phyloP scores from a whole-genome alignment of 2,329 filamentous ascomycete species.

The Fusarium nygamai region DNA sequence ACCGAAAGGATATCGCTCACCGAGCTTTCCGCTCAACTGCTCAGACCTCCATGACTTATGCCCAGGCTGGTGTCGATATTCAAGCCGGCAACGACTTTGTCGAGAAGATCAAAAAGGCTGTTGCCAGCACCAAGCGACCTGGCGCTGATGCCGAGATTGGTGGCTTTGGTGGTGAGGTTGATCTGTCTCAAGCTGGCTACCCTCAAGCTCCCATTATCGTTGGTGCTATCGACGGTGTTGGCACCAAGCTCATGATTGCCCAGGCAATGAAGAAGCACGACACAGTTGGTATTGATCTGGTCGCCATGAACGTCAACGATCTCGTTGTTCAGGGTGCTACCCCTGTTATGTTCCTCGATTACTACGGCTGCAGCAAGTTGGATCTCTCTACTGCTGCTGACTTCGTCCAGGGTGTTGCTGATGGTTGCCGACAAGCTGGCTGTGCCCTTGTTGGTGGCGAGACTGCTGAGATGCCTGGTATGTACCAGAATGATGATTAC shows the following conservation, averaged over 20 bases:
- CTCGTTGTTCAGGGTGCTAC: slow-evolving; percentile 95
- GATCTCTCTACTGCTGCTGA: slow-evolving; percentile 79
- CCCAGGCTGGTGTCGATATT: slow-evolving; percentile 91
- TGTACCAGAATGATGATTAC: slow-evolving; percentile 90
- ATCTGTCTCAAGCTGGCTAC: slow-evolving; percentile 77
- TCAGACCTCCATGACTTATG: slow-evolving; percentile 80
- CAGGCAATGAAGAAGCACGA: slow-evolving; percentile 90
- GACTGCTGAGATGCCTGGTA: slow-evolving; percentile 97
- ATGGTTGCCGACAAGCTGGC: slow-evolving; percentile 83
- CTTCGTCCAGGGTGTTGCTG: slow-evolving; percentile 92
- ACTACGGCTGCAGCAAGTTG: slow-evolving; percentile 92
- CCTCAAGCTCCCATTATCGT: slow-evolving; percentile 81
- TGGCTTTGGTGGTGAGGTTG: slow-evolving; percentile 81
- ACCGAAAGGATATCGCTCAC: slow-evolving; percentile 90
- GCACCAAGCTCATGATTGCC: slow-evolving; percentile 96
- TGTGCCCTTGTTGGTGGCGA: slow-evolving; percentile 97
- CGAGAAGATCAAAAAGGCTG: slow-evolving; percentile 87
- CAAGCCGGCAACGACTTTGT: slow-evolving; percentile 94
- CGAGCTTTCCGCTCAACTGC: slow-evolving; percentile 67
- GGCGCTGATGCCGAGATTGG: slow-evolving; percentile 95
- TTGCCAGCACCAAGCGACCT: slow-evolving; percentile 83
- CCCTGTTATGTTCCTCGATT: slow-evolving; percentile 96
- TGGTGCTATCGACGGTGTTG: slow-evolving; percentile 95
- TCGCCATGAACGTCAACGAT: slow-evolving; percentile 99
- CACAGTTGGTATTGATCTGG: slow-evolving; percentile 94